A percentile compares a stretch with the other conserved stretches of the same genome.
Conservation (phyloP, 1,284 basidiomycete genomes). For the Omphalotus olearius region DNA sequence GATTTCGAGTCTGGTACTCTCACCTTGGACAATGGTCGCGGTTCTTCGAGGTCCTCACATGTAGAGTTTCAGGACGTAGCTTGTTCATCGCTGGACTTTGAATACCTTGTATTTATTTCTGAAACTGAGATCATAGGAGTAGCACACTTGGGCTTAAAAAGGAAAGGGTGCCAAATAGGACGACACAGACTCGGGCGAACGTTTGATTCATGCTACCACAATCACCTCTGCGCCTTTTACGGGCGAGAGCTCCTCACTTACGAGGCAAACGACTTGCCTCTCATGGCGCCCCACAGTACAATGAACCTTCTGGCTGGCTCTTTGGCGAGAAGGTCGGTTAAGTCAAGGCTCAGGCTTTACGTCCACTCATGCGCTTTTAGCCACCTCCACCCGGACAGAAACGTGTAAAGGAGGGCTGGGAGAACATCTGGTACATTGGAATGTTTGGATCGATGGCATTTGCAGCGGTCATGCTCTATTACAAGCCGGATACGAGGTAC, state of each 20-base stretch:
- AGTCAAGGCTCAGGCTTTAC: background rate
- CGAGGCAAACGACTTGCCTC: constrained; percentile 54
- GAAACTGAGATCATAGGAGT: too few species aligned
- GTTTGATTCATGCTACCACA: constrained; percentile 21
- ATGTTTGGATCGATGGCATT: constrained; percentile 89
- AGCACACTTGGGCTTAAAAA: too few species aligned
- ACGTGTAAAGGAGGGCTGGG: constrained; percentile 85
- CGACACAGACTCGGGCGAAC: too few species aligned
- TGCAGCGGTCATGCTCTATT: constrained; percentile 76
- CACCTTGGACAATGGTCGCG: background rate
- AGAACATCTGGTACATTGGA: constrained; percentile 82
- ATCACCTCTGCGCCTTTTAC: constrained; percentile 35
- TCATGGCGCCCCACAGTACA: constrained; percentile 78
- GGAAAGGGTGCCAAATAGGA: too few species aligned
- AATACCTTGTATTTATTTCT: too few species aligned
- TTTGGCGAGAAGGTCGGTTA: constrained; percentile 82
- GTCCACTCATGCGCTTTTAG: constrained; percentile 31
- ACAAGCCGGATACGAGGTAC: constrained; percentile 95
- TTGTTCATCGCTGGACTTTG: too few species aligned
- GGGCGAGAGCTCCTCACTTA: constrained; percentile 28
- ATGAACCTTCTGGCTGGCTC: constrained; percentile 84
- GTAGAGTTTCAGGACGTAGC: too few species aligned
- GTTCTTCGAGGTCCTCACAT: too few species aligned
- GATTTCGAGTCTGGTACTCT: background rate
- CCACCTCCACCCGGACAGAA: constrained; percentile 77